Conservation (phyloP, 2,329 filamentous ascomycete species). For the Trichoderma lentiforme region DNA sequence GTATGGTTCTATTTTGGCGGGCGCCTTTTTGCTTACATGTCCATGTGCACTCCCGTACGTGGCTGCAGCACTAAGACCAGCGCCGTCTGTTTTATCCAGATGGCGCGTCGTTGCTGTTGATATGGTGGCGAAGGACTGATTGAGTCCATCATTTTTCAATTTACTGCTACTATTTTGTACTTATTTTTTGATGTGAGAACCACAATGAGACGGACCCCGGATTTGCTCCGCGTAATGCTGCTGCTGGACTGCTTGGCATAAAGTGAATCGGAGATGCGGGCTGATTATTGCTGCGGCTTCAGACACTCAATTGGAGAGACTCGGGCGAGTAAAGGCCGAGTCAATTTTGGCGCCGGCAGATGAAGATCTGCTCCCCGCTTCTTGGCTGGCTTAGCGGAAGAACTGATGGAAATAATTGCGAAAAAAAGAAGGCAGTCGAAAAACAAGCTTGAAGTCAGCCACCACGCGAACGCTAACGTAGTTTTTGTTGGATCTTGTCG, state of each 20-base stretch:
- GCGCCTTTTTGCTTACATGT: not conserved
- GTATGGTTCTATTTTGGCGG: not conserved
- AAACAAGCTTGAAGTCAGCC: not conserved
- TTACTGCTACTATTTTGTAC: not conserved
- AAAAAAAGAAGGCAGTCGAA: not conserved
- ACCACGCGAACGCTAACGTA: not conserved
- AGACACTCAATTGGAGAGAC: not conserved
- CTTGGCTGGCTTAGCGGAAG: not conserved
- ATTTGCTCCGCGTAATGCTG: not conserved
- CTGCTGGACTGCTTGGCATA: not conserved
- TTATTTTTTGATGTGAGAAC: not conserved
- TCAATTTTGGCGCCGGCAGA: not conserved
- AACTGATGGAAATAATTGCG: not conserved
- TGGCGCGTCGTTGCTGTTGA: not conserved
- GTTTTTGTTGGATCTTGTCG: not conserved
- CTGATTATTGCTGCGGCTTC: not conserved
- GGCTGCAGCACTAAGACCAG: not conserved
- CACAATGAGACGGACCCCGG: not conserved
- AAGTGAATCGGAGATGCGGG: not conserved
- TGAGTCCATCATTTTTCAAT: not conserved
- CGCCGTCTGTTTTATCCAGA: not conserved
- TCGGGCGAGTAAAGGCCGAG: not conserved
- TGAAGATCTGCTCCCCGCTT: conserved; percentile 4
- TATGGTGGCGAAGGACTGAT: not conserved
- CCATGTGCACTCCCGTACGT: not conserved